phyloP scores from a whole-genome alignment of 768 basidiomycete genomes.

The Hysterangium stoloniferum region DNA sequence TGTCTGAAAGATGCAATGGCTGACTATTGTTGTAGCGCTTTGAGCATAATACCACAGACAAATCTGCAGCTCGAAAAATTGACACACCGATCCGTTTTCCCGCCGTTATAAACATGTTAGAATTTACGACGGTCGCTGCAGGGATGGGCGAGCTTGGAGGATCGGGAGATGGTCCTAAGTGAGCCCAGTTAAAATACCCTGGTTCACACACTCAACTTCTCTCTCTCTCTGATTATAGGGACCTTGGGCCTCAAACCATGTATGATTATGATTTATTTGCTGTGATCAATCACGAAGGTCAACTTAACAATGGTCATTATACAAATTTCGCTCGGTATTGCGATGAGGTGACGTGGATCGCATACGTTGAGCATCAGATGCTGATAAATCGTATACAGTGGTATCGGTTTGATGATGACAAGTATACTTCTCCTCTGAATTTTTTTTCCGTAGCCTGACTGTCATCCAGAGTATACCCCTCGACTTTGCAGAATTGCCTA shows the following conservation, averaged over 20 bases:
- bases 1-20: neutral
- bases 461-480: slow-evolving; percentile 53
- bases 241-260: slow-evolving; percentile 54
- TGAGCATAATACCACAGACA: slow-evolving; percentile 75
- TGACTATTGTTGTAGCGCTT: slow-evolving; percentile 55
- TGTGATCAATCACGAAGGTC: slow-evolving; percentile 91
- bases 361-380: neutral
- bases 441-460: slow-evolving; percentile 10
- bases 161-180: neutral
- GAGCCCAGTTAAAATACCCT: neutral
- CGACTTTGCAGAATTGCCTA: slow-evolving; percentile 61
- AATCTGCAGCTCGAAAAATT: slow-evolving; percentile 73
- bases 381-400: slow-evolving; percentile 41
- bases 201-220: neutral
- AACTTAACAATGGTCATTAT: slow-evolving; percentile 93
- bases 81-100: slow-evolving; percentile 80
- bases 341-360: slow-evolving; percentile 59
- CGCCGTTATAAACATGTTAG: slow-evolving; percentile 77
- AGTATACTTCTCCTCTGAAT: slow-evolving; percentile 41
- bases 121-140: slow-evolving; percentile 60
- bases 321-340: slow-evolving; percentile 78
- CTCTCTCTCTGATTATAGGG: slow-evolving; percentile 24
- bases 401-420: slow-evolving; percentile 94
- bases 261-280: slow-evolving; percentile 90
- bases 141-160: slow-evolving; percentile 30